Base-by-base conservation (phyloP, 805 yeast species). In the Schwanniomyces sp. region DNA sequence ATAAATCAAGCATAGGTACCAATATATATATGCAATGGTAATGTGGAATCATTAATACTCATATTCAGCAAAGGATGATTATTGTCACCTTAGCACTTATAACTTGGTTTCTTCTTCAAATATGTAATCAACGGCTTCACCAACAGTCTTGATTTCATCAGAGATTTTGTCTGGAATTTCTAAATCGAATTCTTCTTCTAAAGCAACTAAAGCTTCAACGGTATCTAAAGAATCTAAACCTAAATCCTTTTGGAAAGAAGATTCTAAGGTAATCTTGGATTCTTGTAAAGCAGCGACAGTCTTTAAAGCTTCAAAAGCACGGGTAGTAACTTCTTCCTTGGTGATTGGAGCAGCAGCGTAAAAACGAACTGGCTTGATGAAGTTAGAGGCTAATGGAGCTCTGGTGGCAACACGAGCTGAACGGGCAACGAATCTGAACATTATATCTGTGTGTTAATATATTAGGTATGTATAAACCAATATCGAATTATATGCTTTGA, bases 171-270 rank as follows among this genome's bases (percentile, higher is more conserved):
- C 96, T 32, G 95, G 90, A 63, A 88, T 82, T 66, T 86, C 88
- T 63, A 89, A 80, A 61, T 88, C 90, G 57, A 83, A 83, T 66
- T 85, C 78, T 78, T 91, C 97, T 77, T 92, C 99, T 62, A 92
- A 85, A 48, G 96, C 96, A 69, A 94, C 96, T 59, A 94, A 80
- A 47, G 94, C 91, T 75, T 92, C 99, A 52, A 92, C 96, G 53
- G 94, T 87, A 64, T 92, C 99, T 56, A 92, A 79, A 8, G 96
- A 88, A 70, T 92, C 99, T 64, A 88, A 80, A n/a, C 91, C 92
- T 57, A 88, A 79, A 62, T 88, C 96, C 55, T 78, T 81, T 52
- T 78, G 75, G 67, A 85, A 82, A 43, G 82, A 75, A 8, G 88
- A 75, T 27, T 70, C 75, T 57, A 68, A 65, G 32, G 73, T 47